phyloP scores from a whole-genome alignment of 805 yeast species.

The Candida qinlingensis region DNA sequence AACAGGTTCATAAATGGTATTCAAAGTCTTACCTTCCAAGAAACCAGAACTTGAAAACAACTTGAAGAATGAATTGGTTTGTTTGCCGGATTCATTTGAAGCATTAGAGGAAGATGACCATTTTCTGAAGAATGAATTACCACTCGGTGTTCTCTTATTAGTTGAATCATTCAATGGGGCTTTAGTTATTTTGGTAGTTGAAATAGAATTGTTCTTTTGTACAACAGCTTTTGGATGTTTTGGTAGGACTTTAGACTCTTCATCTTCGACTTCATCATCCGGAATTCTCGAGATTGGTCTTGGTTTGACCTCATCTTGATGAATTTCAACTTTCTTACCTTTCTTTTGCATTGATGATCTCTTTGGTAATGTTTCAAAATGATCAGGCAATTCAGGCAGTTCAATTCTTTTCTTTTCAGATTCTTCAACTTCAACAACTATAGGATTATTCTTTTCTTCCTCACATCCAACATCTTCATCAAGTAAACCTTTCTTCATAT shows the following conservation, averaged over 20 bases:
- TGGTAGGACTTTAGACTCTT: slow-evolving; percentile 9
- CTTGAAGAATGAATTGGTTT: slow-evolving; percentile 26
- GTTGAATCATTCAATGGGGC: slow-evolving; percentile 20
- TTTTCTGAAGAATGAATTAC: slow-evolving; percentile 25
- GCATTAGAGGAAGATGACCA: slow-evolving; percentile 21
- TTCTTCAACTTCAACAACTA: slow-evolving; percentile 6
- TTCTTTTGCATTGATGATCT: slow-evolving; percentile 4
- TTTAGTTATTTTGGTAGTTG: slow-evolving; percentile 11
- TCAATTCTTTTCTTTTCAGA: slow-evolving; percentile 8
- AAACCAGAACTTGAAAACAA: slow-evolving; percentile 23
- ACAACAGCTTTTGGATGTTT: slow-evolving; percentile 8
- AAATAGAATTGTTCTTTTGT: slow-evolving; percentile 13
- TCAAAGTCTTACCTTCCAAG: slow-evolving; percentile 20
- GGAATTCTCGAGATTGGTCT: not conserved
- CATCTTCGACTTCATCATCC: slow-evolving; percentile 11
- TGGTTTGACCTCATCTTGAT: slow-evolving; percentile 7
- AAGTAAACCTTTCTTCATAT: not conserved
- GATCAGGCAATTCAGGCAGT: slow-evolving; percentile 24
- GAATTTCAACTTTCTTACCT: slow-evolving; percentile 28
- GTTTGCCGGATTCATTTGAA: slow-evolving; percentile 18
- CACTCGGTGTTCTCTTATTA: slow-evolving; percentile 20
- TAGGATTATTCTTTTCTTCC: slow-evolving; percentile 5
- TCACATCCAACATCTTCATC: slow-evolving; percentile 6
- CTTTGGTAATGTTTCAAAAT: slow-evolving; percentile 10
- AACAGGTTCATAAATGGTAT: slow-evolving; percentile 31